Evolutionary conservation across 257 asterid genomes (phyloP), one percentile per base, ranked within the genome.

Genomic region (Plectranthus barbatus): DNA sequence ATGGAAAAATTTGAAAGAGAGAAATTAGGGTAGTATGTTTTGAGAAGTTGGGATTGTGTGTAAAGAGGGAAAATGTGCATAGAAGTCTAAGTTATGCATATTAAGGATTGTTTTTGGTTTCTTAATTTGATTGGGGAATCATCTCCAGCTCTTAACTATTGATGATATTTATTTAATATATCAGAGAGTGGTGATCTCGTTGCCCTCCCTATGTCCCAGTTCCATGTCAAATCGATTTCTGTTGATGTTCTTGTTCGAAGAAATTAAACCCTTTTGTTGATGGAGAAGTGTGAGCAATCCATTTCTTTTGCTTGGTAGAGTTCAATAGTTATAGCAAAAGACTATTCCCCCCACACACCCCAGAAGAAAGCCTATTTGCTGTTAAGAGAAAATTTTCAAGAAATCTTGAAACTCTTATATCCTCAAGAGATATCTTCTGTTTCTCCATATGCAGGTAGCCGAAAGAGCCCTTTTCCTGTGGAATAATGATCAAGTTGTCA

Each of bases 391-490:
- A 5, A 4, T 6, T 1, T 51, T 45, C 18, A n/a, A n/a, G n/a
- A n/a, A 0, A n/a, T 53, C 58, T 4, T 14, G 50, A 57, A 24
- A 19, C 58, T 1, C 37, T 5, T 46, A 5, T 45, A 44, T 8
- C 24, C 1, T 13, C 45, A 9, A 15, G 6, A 5, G 0, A 26
- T 5, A 26, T 26, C 7, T 10, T 11, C 24, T 49, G 12, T 5
- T 12, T 36, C 1, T 56, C 34, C 20, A 17, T 31, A 7, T 61
- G 37, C 81, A 91, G 96, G 98, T 88, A 67, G 95, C 98, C 5
- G 98, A 91, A 77, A 85, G 95, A 70, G 85, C 96, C 33, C 80
- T 87, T 50, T 84, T 87, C 81, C 77, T 90, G 3, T 90, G 95
- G 95, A 87, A 90, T 56, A 90, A 87, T 51, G 90, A 85, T 47